phyloP scores from a whole-genome alignment of 2,329 filamentous ascomycete genomes.

The Beauveria sp. region DNA sequence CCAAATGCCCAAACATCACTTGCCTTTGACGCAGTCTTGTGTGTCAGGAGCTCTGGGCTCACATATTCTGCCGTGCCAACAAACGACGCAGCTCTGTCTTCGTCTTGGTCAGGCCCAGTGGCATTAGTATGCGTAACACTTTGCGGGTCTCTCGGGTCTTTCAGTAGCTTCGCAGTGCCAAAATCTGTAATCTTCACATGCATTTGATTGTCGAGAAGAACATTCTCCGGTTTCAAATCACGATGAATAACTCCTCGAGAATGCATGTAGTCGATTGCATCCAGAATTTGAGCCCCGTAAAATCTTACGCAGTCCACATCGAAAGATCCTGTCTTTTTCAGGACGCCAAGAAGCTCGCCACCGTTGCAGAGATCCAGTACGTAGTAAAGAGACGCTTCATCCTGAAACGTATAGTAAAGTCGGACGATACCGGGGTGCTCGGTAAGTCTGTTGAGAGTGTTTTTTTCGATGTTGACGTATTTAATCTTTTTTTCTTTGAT shows the following conservation, averaged over 20 bases:
- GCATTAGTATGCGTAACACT: conserved; percentile 25
- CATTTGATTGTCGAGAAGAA: conserved; percentile 90
- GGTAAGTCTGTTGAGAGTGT: conserved; percentile 90
- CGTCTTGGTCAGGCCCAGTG: conserved; percentile 39
- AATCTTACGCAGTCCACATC: conserved; percentile 91
- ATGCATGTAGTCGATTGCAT: conserved; percentile 98
- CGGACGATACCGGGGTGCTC: conserved; percentile 95
- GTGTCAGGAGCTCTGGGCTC: conserved; percentile 90
- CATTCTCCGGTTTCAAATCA: conserved; percentile 90
- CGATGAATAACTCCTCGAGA: conserved; percentile 91
- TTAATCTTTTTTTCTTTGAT: conserved; percentile 99
- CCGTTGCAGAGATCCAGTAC: conserved; percentile 89
- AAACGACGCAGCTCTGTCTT: conserved; percentile 81
- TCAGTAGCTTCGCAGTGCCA: conserved; percentile 88
- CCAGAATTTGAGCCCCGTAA: conserved; percentile 91
- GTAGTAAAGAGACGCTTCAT: conserved; percentile 93
- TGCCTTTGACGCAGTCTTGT: conserved; percentile 95
- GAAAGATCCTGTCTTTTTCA: conserved; percentile 93
- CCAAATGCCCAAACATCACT: conserved; percentile 98
- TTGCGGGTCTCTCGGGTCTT: conserved; percentile 32
- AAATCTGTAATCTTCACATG: conserved; percentile 99
- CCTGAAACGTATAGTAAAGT: conserved; percentile 97
- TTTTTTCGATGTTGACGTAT: conserved; percentile 98
- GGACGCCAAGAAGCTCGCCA: conserved; percentile 81
- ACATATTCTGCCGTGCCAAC: conserved; percentile 98